Percentiles rank a stretch among this genome's conserved stretches.
Evolutionary conservation across 345 rosid genomes (phyloP).

Genomic region (Ailanthus altissimus): DNA sequence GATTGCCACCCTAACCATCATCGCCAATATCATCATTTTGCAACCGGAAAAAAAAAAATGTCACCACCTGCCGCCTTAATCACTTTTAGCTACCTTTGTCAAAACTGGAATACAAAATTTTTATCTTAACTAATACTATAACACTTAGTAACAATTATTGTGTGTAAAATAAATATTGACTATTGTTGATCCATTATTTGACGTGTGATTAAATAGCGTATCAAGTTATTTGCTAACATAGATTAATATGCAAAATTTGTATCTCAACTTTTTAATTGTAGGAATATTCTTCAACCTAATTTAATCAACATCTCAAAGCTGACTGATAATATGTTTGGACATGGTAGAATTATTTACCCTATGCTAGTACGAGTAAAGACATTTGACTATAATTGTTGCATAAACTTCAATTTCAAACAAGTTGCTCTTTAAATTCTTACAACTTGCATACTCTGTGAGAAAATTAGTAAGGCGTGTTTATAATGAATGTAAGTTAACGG

Average conservation of each 20-base stretch:
- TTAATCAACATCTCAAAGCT: neutral
- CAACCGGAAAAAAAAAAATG: neutral
- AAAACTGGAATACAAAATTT: too few species aligned
- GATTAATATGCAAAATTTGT: too few species aligned
- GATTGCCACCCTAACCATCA: neutral
- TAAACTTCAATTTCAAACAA: neutral
- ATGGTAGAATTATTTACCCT: neutral
- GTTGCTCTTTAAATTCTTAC: slow-evolving; percentile 6
- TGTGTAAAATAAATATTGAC: too few species aligned
- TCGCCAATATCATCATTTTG: neutral
- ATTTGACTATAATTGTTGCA: neutral
- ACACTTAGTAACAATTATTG: too few species aligned
- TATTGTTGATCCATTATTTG: too few species aligned
- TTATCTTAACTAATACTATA: too few species aligned
- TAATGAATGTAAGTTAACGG: neutral
- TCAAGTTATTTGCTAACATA: too few species aligned
- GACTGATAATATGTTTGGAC: neutral
- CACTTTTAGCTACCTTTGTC: too few species aligned
- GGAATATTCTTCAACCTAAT: too few species aligned
- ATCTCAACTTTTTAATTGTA: too few species aligned
- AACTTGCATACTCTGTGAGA: neutral
- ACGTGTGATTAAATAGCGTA: too few species aligned
- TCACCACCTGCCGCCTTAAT: neutral
- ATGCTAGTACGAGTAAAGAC: neutral
- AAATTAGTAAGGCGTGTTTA: neutral